Conservation (phyloP, 2,329 filamentous ascomycete genomes). For the Hansfordia pulvinata region DNA sequence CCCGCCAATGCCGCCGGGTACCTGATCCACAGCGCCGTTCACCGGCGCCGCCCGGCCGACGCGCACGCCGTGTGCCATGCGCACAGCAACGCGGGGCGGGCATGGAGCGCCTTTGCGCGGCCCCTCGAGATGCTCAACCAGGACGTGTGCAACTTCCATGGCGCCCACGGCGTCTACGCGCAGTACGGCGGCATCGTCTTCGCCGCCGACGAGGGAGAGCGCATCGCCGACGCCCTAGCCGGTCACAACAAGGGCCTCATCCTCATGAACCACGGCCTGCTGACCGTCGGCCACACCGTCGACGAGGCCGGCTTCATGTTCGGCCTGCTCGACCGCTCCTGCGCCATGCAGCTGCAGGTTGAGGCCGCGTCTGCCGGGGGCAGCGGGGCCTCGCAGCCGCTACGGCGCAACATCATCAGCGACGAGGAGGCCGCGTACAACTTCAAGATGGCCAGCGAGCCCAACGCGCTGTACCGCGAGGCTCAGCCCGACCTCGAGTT, state of each 20-base stretch:
- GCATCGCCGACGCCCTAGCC: constrained; percentile 50
- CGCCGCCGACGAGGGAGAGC: constrained; percentile 48
- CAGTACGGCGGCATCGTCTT: constrained; percentile 38
- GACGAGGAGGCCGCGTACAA: constrained; percentile 27
- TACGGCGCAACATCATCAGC: constrained; percentile 26
- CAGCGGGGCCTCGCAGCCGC: no score
- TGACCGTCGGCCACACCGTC: constrained; percentile 58
- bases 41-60: constrained; percentile 46
- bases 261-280: constrained; percentile 57
- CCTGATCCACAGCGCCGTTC: constrained; percentile 54
- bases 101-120: constrained; percentile 51
- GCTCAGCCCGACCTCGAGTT: constrained; percentile 19
- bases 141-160: constrained; percentile 52
- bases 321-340: constrained; percentile 53
- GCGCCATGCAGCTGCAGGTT: constrained; percentile 52
- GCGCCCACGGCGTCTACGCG: constrained; percentile 50
- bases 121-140: constrained; percentile 60
- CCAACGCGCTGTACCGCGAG: constrained; percentile 16
- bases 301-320: constrained; percentile 64
- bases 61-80: constrained; percentile 56
- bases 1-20: constrained; percentile 57
- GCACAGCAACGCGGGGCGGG: constrained; percentile 52
- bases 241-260: constrained; percentile 44
- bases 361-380: constrained; percentile 45
- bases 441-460: constrained; percentile 21